Conservation (phyloP, 2,329 filamentous ascomycete genomes). For the Thermothelomyces thermophilus region DNA sequence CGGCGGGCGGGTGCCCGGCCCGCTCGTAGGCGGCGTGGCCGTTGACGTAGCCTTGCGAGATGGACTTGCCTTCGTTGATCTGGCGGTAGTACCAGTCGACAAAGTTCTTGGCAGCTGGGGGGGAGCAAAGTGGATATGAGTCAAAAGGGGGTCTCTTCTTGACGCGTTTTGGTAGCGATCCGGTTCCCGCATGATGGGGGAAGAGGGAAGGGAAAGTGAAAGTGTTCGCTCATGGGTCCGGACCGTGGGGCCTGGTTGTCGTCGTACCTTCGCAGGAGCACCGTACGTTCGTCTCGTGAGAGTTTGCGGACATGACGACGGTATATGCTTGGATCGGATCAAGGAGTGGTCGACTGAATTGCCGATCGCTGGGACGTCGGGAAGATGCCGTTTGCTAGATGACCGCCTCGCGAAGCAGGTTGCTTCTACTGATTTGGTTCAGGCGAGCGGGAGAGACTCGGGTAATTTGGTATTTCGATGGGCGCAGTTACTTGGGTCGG, state of each 20-base stretch:
- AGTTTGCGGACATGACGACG: slow-evolving; percentile 6
- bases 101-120: slow-evolving; percentile 62
- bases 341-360: background rate
- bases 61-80: slow-evolving; percentile 54
- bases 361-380: background rate
- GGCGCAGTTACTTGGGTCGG: too few relatives aligned
- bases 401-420: background rate
- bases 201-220: background rate
- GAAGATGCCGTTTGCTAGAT: background rate
- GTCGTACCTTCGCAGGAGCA: slow-evolving; percentile 41
- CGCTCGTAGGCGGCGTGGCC: slow-evolving; percentile 44
- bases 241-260: slow-evolving; percentile 4
- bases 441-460: too few relatives aligned
- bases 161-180: slow-evolving; percentile 1
- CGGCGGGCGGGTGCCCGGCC: slow-evolving; percentile 46
- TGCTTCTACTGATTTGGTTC: background rate
- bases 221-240: slow-evolving; percentile 8
- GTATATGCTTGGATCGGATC: background rate
- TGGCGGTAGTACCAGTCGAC: slow-evolving; percentile 68
- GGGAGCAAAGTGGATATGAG: background rate
- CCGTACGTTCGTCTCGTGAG: slow-evolving; percentile 37
- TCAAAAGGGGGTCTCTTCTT: slow-evolving; percentile 1
- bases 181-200: slow-evolving; percentile 6
- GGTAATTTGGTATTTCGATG: too few relatives aligned
- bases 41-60: slow-evolving; percentile 66